Evolutionary conservation across 768 basidiomycete species (phyloP).

Genomic region (Glaciozyma martinii): DNA sequence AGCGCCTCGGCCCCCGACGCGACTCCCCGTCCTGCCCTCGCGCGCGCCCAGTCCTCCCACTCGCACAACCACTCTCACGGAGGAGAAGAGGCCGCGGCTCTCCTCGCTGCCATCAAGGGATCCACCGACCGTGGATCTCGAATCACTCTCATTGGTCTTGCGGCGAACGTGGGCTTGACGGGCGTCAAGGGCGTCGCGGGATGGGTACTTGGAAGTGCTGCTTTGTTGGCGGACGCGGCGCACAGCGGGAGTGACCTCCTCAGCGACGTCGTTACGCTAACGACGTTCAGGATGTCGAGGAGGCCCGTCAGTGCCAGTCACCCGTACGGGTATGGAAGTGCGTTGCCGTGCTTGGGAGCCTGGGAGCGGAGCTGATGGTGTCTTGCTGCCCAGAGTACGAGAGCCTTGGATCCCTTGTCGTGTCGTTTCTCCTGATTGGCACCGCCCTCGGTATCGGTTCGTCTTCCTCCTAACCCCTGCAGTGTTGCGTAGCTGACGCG

Average conservation of each 20-base stretch:
- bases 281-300: slow-evolving; percentile 76
- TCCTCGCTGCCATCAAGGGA: slow-evolving; percentile 60
- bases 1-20: no score
- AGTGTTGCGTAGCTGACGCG: neutral
- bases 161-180: slow-evolving; percentile 73
- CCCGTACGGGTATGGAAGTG: slow-evolving; percentile 49
- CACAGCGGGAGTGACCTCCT: slow-evolving; percentile 80
- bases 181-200: slow-evolving; percentile 77
- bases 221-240: slow-evolving; percentile 84
- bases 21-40: no score
- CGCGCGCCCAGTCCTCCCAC: slow-evolving; percentile 17
- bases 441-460: slow-evolving; percentile 62
- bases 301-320: slow-evolving; percentile 68
- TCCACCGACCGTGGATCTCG: slow-evolving; percentile 51
- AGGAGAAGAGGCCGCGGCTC: slow-evolving; percentile 55
- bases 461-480: neutral
- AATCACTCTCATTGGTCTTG: slow-evolving; percentile 76
- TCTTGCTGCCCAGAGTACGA: slow-evolving; percentile 62
- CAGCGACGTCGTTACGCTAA: slow-evolving; percentile 83
- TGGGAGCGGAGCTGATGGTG: slow-evolving; percentile 31
- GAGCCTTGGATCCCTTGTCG: slow-evolving; percentile 82
- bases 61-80: slow-evolving; percentile 47
- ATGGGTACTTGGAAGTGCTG: slow-evolving; percentile 76
- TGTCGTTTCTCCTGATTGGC: slow-evolving; percentile 75
- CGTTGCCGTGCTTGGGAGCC: neutral